Base-by-base conservation (phyloP, 179 eudicot species). In the Patellifolia procumbens region DNA sequence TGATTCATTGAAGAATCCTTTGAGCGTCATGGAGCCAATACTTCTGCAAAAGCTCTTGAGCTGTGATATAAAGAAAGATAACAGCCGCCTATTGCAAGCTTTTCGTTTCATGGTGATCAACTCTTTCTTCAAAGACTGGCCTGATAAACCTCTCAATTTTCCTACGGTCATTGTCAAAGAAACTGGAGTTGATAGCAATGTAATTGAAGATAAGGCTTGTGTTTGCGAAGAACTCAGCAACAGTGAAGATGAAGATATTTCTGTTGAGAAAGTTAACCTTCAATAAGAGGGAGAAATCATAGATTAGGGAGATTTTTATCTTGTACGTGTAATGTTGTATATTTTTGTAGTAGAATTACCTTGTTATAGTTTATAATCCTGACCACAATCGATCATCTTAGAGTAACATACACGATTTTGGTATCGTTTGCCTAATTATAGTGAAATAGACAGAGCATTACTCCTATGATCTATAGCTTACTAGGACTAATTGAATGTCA, bases 31-130 rank as follows among this genome's bases (percentile, higher is more conserved):
- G 79, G 80, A 90, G 78, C 96, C 96, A 19, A 89, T 92, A 13
- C 93, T 94, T 45, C 70, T 92, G 71, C 79, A 92, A 79, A 92
- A 89, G 89, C 94, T 94, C 37, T 72, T 94, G 59, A 85, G 89
- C 69, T 73, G 86, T n/a, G 97, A 94, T 70, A 79, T 91, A 24
- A 86, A 80, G 79, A 89, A 87, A 81, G 98, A 92, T 39, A 86
- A 78, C 64, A 82, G 59, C 28, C 88, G 72, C 68, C 81, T 92
- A 46, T 76, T 94, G 87, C 98, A 92, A 87, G 92, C 88, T 60
- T 85, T 91, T 59, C 88, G 91, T 85, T 94, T 94, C 87, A 87
- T 92, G 89, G 88, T 78, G 60, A 85, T 86, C 84, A 94, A 94
- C 80, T 91, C 92, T 2, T 94, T 92, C 84, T 91, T 94, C 83